Base-by-base conservation (phyloP, 2,329 filamentous ascomycete genomes). In the Chrysosporium keratinophilum region DNA sequence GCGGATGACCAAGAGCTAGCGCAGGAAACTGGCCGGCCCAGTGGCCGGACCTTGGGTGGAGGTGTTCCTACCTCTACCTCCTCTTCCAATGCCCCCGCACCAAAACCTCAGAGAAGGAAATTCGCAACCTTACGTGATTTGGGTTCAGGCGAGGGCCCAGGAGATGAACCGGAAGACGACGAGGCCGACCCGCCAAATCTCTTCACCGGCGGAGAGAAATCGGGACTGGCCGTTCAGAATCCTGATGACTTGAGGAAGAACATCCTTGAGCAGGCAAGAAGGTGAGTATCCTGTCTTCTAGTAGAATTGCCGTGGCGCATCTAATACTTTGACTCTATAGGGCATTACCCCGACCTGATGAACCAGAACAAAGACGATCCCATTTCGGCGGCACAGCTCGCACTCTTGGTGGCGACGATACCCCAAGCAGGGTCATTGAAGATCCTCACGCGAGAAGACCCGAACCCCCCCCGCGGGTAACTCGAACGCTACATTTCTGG, bases 201-300 rank as follows among this genome's bases (percentile, higher is more conserved):
- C 58, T 84, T 82, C 63, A 77, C 81, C 17, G 81, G 81, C 45
- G 81, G 81, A 44, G 81, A 83, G 66, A 84, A 84, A 69, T 84
- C 81, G 11, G 81, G 80, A n/a, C 69, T 84, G 23, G 81, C 81
- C 5, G 81, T 84, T 54, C 79, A 84, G 64, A 82, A 84, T 61
- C 81, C 81, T 1, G 76, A 78, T 62, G 75, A 79, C 54, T 67
- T 70, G 64, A 78, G 72, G 67, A 72, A 69, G 63, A 74, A 73
- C 61, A 76, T 76, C 50, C 64, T 76, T 19, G 72, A 76, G 56
- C 74, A 74, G 60, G 74, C 74, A 28, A 61, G 58, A 44, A 59
- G 55, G 62, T 64, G 56, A 19, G 28, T 4, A n/a, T 23, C 15
- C n/a, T 14, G n/a, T 17, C n/a, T 1, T 3, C 5, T 15, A 6